Evolutionary conservation across 208 protist genomes (phyloP).

Genomic region (Wallacemonas sp.): DNA sequence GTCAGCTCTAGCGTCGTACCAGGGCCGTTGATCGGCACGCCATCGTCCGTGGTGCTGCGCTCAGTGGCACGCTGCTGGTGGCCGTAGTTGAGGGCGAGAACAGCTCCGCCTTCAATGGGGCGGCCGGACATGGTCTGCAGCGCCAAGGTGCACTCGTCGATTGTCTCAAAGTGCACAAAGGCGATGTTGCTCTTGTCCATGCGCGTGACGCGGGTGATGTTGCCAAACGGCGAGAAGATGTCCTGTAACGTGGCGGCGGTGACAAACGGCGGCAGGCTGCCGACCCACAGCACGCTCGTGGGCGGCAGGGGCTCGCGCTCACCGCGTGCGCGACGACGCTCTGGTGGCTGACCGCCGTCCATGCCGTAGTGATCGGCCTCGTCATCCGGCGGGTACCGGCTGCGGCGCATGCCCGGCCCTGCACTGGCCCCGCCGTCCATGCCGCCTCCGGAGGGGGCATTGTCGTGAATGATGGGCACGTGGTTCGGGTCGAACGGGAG

Average conservation of each 20-base stretch:
- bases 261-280: conserved; percentile 70
- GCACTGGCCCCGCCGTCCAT: conserved; percentile 7
- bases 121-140: conserved; percentile 74
- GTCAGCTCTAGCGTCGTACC: conserved; percentile 22
- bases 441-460: conserved; percentile 7
- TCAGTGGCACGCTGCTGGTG: conserved; percentile 37
- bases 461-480: conserved; percentile 3
- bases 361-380: background rate
- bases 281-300: conserved; percentile 83
- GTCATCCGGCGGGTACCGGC: background rate
- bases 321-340: conserved; percentile 48
- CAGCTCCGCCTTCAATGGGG: conserved; percentile 65
- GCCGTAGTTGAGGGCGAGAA: conserved; percentile 87
- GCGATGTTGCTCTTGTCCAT: conserved; percentile 73
- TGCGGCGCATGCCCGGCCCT: conserved; percentile 20
- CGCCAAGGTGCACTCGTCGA: conserved; percentile 83
- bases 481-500: conserved; percentile 44
- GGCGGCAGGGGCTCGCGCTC: conserved; percentile 67
- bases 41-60: conserved; percentile 12
- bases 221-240: conserved; percentile 81
- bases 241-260: conserved; percentile 71
- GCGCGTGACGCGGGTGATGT: conserved; percentile 64
- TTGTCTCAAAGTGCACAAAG: conserved; percentile 83
- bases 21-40: conserved; percentile 7
- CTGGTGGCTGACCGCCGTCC: conserved; percentile 18